Percentiles rank a stretch among this genome's conserved stretches.
These are phyloP conservation scores for Hypoxylon subgilvum DNA, from an alignment of 495 filamentous ascomycete species.

Conservation along the genomic window DNA sequence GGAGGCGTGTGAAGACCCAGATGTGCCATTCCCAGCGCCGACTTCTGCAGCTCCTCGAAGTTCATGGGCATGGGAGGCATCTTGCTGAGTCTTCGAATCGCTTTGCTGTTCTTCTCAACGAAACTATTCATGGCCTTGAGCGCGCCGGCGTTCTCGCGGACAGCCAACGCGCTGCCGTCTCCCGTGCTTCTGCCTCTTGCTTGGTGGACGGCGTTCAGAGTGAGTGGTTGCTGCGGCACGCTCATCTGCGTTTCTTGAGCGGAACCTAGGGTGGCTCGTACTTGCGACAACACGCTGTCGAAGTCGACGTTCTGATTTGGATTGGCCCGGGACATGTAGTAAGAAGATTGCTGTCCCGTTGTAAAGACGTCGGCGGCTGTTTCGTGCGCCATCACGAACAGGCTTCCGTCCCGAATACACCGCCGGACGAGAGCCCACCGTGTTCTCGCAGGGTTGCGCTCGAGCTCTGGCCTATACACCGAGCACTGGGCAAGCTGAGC, in stretches of 20 bases:
- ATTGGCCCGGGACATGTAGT: slow-evolving; percentile 33
- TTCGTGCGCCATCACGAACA: slow-evolving; percentile 53
- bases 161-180: slow-evolving; percentile 40
- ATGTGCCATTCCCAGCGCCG: slow-evolving; percentile 16
- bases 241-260: slow-evolving; percentile 19
- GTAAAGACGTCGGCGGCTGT: slow-evolving; percentile 44
- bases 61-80: slow-evolving; percentile 42
- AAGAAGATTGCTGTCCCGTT: slow-evolving; percentile 37
- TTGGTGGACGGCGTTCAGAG: slow-evolving; percentile 47
- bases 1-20: slow-evolving; percentile 28
- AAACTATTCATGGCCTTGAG: slow-evolving; percentile 53
- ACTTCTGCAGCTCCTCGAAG: slow-evolving; percentile 45
- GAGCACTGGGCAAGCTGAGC: slow-evolving; percentile 51
- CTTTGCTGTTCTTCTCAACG: slow-evolving; percentile 53
- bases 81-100: slow-evolving; percentile 54
- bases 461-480: slow-evolving; percentile 54
- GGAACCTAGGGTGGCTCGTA: slow-evolving; percentile 44
- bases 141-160: slow-evolving; percentile 49
- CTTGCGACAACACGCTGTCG: slow-evolving; percentile 51
- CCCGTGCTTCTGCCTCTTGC: slow-evolving; percentile 42
- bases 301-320: slow-evolving; percentile 47
- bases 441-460: slow-evolving; percentile 54
- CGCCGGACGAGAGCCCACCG: slow-evolving; percentile 54
- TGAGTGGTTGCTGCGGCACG: slow-evolving; percentile 34
- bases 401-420: slow-evolving; percentile 52